Evolutionary conservation across 805 yeast species (phyloP), one percentile per base, ranked within the genome.

Genomic region (Dipodascopsis tothii): DNA sequence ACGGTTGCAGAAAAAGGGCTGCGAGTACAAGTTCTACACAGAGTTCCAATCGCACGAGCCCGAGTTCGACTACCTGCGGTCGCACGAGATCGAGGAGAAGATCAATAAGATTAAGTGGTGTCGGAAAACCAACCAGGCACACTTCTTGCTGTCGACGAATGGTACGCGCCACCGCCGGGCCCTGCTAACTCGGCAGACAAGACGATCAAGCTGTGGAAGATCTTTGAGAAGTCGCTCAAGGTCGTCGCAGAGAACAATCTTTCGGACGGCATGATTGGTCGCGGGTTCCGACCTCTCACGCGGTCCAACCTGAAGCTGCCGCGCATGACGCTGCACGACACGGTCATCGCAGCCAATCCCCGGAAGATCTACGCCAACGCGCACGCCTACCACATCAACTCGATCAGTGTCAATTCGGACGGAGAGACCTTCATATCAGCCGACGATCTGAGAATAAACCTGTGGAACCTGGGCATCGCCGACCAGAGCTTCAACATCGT

Each of bases 1-100:
- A 25, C 11, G 30, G 11, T 25, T 28, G 18, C 39, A 52, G 51
- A 77, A 79, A 64, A 81, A 74, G 58, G 74, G 72, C 40, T 88
- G 96, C 65, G 98, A 94, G 65, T 94, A 92, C 68, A 79, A 86
- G 59, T 92, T 92, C 67, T 81, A 84, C 60, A 92, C 97, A 18
- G 99, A 92, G 64, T 92, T 92, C 66, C 99, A 92, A 70, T 77
- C 87, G 61, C 99, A 92, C 67, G 99, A 92, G 66, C 96, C 97
- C 6, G 98, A 92, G 65, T 92, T 92, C 60, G 99, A 92, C 67
- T 92, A 92, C 67, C 73, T 92, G 53, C 92, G 94, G 68, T 83
- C 95, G 20, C 71, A 92, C 54, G 98, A 94, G 66, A 94, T 92
- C 60, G 98, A 92, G 67, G 99, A 92, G 68, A 90, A 90, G 65